These are phyloP conservation scores for Solanum lignicaule DNA, from an alignment of 257 asterid species.

Conservation along the genomic window DNA sequence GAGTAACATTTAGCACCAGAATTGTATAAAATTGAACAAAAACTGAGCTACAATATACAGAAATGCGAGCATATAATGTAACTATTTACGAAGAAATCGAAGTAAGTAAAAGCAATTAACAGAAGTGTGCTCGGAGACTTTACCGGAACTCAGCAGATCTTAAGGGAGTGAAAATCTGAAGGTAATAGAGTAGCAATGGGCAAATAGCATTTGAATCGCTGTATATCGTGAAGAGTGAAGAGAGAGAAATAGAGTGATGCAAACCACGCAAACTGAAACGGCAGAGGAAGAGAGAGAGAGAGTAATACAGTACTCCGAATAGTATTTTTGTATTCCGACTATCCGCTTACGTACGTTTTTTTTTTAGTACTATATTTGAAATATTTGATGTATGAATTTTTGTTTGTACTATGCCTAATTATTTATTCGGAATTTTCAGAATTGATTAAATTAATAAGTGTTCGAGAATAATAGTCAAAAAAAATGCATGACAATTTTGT, in stretches of 20 bases:
- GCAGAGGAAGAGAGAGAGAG: not conserved
- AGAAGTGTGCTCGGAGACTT: not conserved
- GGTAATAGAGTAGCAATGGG: not conserved
- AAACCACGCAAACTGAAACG: not conserved
- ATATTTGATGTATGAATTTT: no score
- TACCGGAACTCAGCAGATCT: not conserved
- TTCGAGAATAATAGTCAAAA: not conserved
- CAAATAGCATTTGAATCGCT: not conserved
- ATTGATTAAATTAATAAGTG: not conserved
- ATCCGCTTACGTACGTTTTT: not conserved
- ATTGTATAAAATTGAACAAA: not conserved
- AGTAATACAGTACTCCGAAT: not conserved
- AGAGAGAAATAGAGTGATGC: not conserved
- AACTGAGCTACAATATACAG: not conserved
- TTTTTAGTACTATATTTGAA: no score
- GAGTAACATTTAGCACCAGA: not conserved
- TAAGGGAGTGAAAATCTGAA: not conserved
- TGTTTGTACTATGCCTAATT: not conserved
- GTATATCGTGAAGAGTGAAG: not conserved
- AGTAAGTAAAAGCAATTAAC: not conserved
- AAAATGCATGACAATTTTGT: not conserved
- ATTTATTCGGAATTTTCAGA: no score
- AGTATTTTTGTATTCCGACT: not conserved
- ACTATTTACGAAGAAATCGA: not conserved
- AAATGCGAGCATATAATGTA: not conserved